Conservation (phyloP, 805 yeast species). For the Ogataea wickerhamii region DNA sequence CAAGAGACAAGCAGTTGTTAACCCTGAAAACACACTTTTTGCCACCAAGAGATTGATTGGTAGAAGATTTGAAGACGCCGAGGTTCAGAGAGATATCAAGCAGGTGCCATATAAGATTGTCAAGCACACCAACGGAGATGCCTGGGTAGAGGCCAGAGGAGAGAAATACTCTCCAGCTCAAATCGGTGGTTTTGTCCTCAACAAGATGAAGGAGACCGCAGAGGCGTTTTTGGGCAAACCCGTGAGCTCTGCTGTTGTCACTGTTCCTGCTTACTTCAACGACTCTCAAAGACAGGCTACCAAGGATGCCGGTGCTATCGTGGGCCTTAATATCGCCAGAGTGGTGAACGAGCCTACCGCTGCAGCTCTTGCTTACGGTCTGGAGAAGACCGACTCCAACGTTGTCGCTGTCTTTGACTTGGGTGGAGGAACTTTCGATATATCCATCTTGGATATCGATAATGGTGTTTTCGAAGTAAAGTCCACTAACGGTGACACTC, state of each 20-base stretch:
- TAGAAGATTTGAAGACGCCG: constrained; percentile 61
- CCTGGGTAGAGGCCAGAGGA: constrained; percentile 56
- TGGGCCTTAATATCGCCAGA: constrained; percentile 85
- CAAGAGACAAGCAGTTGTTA: constrained; percentile 70
- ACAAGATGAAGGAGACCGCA: constrained; percentile 98
- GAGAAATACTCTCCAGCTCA: constrained; percentile 61
- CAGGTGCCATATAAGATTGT: constrained; percentile 63
- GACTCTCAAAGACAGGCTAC: constrained; percentile 93
- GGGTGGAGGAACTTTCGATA: constrained; percentile 99
- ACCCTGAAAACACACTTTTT: constrained; percentile 73
- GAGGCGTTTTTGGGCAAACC: constrained; percentile 86
- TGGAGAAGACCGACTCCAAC: constrained; percentile 62
- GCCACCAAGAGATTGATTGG: constrained; percentile 84
- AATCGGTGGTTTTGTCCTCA: constrained; percentile 69
- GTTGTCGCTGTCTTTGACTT: constrained; percentile 91
- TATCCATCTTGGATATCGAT: constrained; percentile 93
- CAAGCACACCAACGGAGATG: constrained; percentile 61
- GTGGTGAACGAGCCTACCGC: constrained; percentile 92
- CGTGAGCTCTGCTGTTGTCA: constrained; percentile 85
- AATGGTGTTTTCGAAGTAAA: constrained; percentile 97
- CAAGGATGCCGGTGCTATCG: constrained; percentile 97
- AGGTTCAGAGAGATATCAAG: constrained; percentile 63
- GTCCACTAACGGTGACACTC: constrained; percentile 96
- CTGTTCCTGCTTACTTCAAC: constrained; percentile 88
- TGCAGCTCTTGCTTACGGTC: constrained; percentile 93